Evolutionary conservation across 108 stramenopile genomes (phyloP).

Genomic region (Skeletonema menzelii): DNA sequence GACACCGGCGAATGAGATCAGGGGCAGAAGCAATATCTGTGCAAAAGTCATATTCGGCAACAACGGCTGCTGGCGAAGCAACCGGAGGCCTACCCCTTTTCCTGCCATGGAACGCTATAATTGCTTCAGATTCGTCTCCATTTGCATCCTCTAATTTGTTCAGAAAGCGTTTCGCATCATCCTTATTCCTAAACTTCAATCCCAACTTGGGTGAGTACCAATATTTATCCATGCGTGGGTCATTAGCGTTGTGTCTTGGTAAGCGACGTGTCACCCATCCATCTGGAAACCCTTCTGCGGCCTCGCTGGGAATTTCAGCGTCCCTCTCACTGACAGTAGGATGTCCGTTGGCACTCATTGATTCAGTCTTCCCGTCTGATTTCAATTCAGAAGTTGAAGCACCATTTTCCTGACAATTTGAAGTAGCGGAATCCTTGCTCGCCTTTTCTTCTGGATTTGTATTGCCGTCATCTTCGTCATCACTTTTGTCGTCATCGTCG

Average conservation of each 20-base stretch:
- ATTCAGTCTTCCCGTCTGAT: neutral
- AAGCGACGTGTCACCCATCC: conserved; percentile 22
- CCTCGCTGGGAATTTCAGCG: conserved; percentile 6
- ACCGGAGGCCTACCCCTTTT: conserved; percentile 9
- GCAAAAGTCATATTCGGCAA: conserved; percentile 72
- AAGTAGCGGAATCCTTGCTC: neutral
- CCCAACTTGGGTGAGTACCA: conserved; percentile 24
- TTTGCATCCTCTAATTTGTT: conserved; percentile 2
- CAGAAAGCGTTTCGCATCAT: conserved; percentile 19
- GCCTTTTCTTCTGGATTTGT: conserved; percentile 8
- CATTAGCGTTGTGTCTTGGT: conserved; percentile 15
- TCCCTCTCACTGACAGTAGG: conserved; percentile 17
- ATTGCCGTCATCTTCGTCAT: conserved; percentile 68
- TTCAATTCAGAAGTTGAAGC: neutral
- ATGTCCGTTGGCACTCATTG: conserved; percentile 12
- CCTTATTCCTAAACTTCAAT: conserved; percentile 17
- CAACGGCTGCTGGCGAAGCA: neutral
- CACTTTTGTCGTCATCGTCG: conserved; percentile 80
- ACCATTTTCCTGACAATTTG: conserved; percentile 4
- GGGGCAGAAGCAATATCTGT: conserved; percentile 75
- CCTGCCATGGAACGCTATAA: conserved; percentile 31
- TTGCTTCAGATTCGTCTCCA: conserved; percentile 22
- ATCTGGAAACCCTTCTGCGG: conserved; percentile 27
- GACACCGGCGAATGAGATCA: conserved; percentile 81
- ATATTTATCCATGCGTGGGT: conserved; percentile 18